Percentiles rank a stretch among this genome's conserved stretches.
These are phyloP conservation scores for Leccinum angustisporum DNA, from an alignment of 1,284 basidiomycete genomes.

Conservation along the genomic window DNA sequence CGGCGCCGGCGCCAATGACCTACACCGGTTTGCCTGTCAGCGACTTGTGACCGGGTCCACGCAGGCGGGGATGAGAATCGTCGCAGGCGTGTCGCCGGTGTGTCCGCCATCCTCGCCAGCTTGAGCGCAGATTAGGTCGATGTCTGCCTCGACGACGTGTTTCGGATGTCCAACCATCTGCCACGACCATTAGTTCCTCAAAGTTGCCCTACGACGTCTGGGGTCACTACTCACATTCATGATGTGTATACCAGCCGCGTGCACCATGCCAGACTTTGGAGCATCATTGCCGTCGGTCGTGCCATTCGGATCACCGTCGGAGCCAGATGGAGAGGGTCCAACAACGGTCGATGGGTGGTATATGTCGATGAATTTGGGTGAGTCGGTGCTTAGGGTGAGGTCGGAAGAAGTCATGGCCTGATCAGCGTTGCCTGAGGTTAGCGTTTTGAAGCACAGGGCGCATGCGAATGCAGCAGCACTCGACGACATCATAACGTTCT, in stretches of 20 bases:
- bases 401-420: not conserved
- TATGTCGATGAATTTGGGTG: not conserved
- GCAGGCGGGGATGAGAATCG: slow-evolving; percentile 79
- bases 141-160: slow-evolving; percentile 79
- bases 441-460: slow-evolving; percentile 2
- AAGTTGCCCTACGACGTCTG: not conserved
- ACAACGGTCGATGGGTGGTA: not conserved
- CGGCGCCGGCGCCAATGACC: slow-evolving; percentile 84
- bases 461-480: slow-evolving; percentile 4
- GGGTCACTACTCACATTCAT: slow-evolving; percentile 63
- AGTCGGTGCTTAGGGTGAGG: not conserved
- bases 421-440: not conserved
- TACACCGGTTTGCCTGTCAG: slow-evolving; percentile 79
- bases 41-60: slow-evolving; percentile 63
- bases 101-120: slow-evolving; percentile 85
- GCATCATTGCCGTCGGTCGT: not conserved
- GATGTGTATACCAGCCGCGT: slow-evolving; percentile 76
- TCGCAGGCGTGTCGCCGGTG: slow-evolving; percentile 74
- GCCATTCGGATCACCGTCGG: slow-evolving; percentile 1
- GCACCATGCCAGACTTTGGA: slow-evolving; percentile 29
- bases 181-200: not conserved
- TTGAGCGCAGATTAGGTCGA: slow-evolving; percentile 88
- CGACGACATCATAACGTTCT: not conserved
- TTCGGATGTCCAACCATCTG: slow-evolving; percentile 90
- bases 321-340: not conserved